Conservation (phyloP, 129 eudicot species). For the Chrysanthemum seticuspe region DNA sequence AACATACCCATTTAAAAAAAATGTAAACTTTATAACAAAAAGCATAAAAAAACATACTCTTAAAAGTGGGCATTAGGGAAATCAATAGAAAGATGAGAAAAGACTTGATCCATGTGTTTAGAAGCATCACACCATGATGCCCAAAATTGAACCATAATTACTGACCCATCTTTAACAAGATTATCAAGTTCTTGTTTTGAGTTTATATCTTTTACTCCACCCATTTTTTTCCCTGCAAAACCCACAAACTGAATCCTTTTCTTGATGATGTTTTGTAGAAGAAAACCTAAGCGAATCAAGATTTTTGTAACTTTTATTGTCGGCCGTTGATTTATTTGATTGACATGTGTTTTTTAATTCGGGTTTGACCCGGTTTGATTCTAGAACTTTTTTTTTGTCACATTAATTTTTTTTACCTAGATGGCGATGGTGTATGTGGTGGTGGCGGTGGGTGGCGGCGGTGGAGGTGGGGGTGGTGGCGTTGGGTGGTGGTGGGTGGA, state of each 20-base stretch:
- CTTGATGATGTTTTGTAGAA: conserved; percentile 17
- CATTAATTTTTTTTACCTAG: too few species aligned
- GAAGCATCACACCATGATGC: conserved; percentile 99
- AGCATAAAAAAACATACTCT: conserved; percentile 42
- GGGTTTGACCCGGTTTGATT: neutral
- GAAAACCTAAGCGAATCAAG: conserved; percentile 29
- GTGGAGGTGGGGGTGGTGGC: too few species aligned
- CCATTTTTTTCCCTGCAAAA: conserved; percentile 36
- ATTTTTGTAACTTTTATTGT: conserved; percentile 1
- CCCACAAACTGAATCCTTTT: neutral
- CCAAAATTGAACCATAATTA: conserved; percentile 86
- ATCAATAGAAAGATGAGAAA: conserved; percentile 87
- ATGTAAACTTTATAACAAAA: neutral
- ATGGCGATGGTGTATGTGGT: too few species aligned
- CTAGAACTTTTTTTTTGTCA: too few species aligned
- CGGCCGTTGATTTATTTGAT: conserved; percentile 24
- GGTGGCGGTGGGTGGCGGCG: too few species aligned
- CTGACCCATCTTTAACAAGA: conserved; percentile 38
- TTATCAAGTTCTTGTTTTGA: conserved; percentile 76
- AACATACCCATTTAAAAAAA: neutral
- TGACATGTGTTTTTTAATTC: neutral
- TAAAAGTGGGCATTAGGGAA: conserved; percentile 80
- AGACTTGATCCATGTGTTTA: conserved; percentile 97
- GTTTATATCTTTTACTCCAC: conserved; percentile 61
- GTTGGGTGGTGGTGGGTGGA: too few species aligned